Conservation (phyloP, 352 stramenopile species). For the Pythium chondricola region DNA sequence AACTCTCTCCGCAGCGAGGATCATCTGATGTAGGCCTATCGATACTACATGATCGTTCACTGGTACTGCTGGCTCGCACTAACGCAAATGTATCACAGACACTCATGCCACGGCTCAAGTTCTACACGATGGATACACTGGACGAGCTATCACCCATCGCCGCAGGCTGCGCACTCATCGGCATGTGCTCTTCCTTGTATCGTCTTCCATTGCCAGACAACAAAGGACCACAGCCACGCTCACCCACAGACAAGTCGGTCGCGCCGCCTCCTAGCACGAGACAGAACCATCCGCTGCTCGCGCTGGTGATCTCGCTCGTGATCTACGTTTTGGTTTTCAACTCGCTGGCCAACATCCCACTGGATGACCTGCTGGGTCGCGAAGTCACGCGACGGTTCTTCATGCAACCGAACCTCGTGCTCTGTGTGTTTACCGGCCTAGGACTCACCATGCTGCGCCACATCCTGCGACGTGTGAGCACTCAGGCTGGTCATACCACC, state of each 20-base stretch:
- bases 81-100: constrained; percentile 13
- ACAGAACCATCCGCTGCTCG: no score
- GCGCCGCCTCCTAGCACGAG: background rate
- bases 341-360: constrained; percentile 87
- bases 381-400: constrained; percentile 88
- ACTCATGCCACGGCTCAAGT: constrained; percentile 17
- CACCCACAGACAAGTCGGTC: background rate
- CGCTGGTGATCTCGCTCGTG: constrained; percentile 42
- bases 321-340: constrained; percentile 91
- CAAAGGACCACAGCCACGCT: background rate
- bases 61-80: no score
- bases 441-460: constrained; percentile 27
- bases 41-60: no score
- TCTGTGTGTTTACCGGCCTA: constrained; percentile 75
- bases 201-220: no score
- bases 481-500: no score
- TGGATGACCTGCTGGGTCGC: constrained; percentile 78
- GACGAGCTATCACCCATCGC: constrained; percentile 24
- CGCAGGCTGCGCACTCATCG: constrained; percentile 16
- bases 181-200: no score
- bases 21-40: constrained; percentile 26
- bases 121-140: constrained; percentile 24
- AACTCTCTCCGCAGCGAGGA: constrained; percentile 65
- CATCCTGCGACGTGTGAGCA: no score
- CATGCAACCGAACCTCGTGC: constrained; percentile 88